Evolutionary conservation across 2,329 filamentous ascomycete genomes (phyloP).

Genomic region (Fusarium sp.): DNA sequence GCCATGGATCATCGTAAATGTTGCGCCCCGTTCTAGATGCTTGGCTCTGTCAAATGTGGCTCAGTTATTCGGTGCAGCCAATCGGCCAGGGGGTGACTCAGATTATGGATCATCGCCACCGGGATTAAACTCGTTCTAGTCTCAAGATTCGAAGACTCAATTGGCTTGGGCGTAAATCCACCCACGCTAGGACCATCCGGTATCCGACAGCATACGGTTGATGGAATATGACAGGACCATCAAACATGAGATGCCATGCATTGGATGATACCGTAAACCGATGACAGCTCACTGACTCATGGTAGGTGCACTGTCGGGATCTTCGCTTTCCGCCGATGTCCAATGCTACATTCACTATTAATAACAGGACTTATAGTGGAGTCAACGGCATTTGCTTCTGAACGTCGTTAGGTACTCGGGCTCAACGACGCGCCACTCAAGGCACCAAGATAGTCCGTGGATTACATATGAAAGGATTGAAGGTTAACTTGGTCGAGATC

Average conservation of each 20-base stretch:
- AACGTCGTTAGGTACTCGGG: not conserved
- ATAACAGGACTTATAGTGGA: not conserved
- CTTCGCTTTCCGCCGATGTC: not conserved
- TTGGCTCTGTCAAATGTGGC: not conserved
- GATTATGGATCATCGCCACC: constrained; percentile 3
- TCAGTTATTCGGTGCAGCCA: constrained; percentile 14
- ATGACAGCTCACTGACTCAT: not conserved
- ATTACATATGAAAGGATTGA: not conserved
- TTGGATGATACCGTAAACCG: not conserved
- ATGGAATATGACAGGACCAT: not conserved
- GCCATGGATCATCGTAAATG: not conserved
- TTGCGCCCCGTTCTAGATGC: not conserved
- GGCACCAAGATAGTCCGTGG: too few relatives aligned
- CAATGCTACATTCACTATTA: not conserved
- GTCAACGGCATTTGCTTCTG: not conserved
- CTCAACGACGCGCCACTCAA: not conserved
- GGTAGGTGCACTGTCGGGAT: not conserved
- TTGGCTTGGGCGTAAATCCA: constrained; percentile 14
- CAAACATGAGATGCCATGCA: not conserved
- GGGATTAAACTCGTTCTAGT: not conserved
- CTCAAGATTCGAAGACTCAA: not conserved
- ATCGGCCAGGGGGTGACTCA: constrained; percentile 17
- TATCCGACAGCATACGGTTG: not conserved
- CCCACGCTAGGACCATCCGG: not conserved
- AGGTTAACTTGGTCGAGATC: not conserved